These are phyloP conservation scores for Kuraishia piskuri DNA, from an alignment of 805 yeast species.

Conservation along the genomic window DNA sequence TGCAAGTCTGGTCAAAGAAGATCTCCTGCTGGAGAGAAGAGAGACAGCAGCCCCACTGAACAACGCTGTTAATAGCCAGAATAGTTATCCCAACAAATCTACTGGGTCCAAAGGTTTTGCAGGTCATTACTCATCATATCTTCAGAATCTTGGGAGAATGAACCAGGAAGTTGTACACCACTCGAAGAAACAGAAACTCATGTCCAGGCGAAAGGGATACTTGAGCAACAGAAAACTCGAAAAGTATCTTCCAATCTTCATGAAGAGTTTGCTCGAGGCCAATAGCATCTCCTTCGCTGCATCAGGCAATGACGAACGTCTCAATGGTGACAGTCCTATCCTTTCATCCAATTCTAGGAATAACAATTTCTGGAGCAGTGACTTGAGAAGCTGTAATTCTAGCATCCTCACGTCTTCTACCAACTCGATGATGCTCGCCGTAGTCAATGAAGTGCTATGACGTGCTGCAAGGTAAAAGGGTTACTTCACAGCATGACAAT, in stretches of 20 bases:
- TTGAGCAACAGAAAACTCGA: constrained; percentile 8
- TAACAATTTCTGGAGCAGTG: constrained; percentile 9
- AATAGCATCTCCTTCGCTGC: not conserved
- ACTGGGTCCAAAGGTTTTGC: not conserved
- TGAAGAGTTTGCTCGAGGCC: constrained; percentile 6
- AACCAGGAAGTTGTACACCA: constrained; percentile 1
- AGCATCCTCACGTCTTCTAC: constrained; percentile 8
- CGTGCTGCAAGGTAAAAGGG: not conserved
- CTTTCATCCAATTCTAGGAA: not conserved
- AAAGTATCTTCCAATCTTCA: constrained; percentile 9
- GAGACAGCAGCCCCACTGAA: not conserved
- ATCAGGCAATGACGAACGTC: not conserved
- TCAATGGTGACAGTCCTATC: not conserved
- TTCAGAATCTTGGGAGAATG: not conserved
- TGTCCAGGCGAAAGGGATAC: not conserved
- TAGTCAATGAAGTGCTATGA: constrained; percentile 4
- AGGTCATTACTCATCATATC: constrained; percentile 3
- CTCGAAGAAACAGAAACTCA: not conserved
- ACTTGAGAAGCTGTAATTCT: constrained; percentile 6
- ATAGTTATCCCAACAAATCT: not conserved
- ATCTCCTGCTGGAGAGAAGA: not conserved
- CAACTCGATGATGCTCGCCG: constrained; percentile 5
- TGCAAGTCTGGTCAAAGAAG: not conserved
- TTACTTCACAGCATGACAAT: not conserved
- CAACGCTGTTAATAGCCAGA: not conserved